Conservation (phyloP, 768 basidiomycete genomes). For the Daedaleopsis nitida region DNA sequence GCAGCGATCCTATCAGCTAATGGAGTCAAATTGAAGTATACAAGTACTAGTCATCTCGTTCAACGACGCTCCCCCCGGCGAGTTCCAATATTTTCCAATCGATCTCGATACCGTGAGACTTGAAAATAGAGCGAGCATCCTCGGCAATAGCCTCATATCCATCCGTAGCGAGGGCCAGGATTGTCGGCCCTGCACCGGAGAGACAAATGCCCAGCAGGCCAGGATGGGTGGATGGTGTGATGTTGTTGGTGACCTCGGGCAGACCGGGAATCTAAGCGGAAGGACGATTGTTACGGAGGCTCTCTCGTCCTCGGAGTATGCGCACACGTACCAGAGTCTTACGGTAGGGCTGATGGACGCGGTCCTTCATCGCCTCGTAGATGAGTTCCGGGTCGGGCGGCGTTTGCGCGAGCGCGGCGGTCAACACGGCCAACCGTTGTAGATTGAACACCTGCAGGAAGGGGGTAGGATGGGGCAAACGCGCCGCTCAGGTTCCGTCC, state of each 20-base stretch:
- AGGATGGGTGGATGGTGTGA: slow-evolving; percentile 88
- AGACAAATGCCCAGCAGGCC: slow-evolving; percentile 97
- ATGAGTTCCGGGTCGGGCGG: slow-evolving; percentile 97
- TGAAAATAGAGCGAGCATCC: slow-evolving; percentile 77
- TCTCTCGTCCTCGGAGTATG: not conserved
- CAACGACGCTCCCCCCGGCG: slow-evolving; percentile 43
- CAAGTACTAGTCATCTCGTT: slow-evolving; percentile 4
- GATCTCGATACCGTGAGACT: slow-evolving; percentile 69
- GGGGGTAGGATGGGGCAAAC: not conserved
- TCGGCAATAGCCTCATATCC: slow-evolving; percentile 86
- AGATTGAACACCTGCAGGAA: slow-evolving; percentile 88
- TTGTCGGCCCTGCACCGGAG: slow-evolving; percentile 97
- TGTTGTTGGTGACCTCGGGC: slow-evolving; percentile 84
- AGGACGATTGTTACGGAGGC: not conserved
- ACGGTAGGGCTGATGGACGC: slow-evolving; percentile 96
- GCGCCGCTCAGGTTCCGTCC: too few species aligned
- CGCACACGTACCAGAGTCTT: slow-evolving; percentile 67
- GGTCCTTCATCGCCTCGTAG: slow-evolving; percentile 99
- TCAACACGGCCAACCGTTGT: slow-evolving; percentile 93
- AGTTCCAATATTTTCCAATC: slow-evolving; percentile 90
- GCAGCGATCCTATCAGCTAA: too few species aligned
- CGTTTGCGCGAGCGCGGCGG: slow-evolving; percentile 85
- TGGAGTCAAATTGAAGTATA: not conserved
- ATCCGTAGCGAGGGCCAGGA: slow-evolving; percentile 87
- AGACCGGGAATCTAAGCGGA: slow-evolving; percentile 85